A percentile compares a stretch with the other conserved stretches of the same genome.
phyloP scores from a whole-genome alignment of 1,284 basidiomycete species.

The Prillingera fragicola region DNA sequence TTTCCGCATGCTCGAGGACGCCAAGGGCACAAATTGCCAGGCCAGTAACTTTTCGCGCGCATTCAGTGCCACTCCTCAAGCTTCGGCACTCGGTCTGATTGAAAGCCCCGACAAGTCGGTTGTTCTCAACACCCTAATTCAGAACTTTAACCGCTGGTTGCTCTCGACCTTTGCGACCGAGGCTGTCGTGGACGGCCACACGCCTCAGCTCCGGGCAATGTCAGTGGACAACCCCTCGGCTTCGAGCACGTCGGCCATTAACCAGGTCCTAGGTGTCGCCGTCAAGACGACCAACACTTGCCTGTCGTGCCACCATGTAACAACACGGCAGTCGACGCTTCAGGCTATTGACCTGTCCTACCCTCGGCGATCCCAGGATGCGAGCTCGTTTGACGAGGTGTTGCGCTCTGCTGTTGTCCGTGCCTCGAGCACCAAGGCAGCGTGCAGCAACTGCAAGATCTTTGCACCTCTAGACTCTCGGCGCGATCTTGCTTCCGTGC shows the following conservation, averaged over 20 bases:
- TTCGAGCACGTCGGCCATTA: constrained; percentile 56
- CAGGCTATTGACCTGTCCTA: constrained; percentile 85
- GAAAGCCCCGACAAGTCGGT: constrained; percentile 74
- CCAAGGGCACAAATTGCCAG: constrained; percentile 89
- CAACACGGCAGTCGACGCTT: constrained; percentile 66
- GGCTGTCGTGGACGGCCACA: constrained; percentile 32
- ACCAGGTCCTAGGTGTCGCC: constrained; percentile 73
- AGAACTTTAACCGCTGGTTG: constrained; percentile 90
- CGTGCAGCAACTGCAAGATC: constrained; percentile 76
- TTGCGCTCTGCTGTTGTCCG: constrained; percentile 72
- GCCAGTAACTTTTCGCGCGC: constrained; percentile 94
- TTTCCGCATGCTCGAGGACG: constrained; percentile 92
- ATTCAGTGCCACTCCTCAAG: constrained; percentile 69
- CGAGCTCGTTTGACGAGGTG: constrained; percentile 58
- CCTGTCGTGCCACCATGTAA: constrained; percentile 62
- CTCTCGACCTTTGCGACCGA: constrained; percentile 51
- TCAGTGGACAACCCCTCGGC: constrained; percentile 9
- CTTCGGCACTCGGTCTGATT: constrained; percentile 79
- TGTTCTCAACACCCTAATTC: constrained; percentile 81
- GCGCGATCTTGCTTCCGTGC: constrained; percentile 60
- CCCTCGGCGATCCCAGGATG: constrained; percentile 48
- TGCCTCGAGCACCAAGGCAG: constrained; percentile 75
- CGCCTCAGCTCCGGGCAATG: constrained; percentile 21
- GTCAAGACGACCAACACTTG: constrained; percentile 71
- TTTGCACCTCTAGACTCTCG: constrained; percentile 66